Base-by-base conservation (phyloP, 1,139 yeast species). In the Arxiozyma telluris region DNA sequence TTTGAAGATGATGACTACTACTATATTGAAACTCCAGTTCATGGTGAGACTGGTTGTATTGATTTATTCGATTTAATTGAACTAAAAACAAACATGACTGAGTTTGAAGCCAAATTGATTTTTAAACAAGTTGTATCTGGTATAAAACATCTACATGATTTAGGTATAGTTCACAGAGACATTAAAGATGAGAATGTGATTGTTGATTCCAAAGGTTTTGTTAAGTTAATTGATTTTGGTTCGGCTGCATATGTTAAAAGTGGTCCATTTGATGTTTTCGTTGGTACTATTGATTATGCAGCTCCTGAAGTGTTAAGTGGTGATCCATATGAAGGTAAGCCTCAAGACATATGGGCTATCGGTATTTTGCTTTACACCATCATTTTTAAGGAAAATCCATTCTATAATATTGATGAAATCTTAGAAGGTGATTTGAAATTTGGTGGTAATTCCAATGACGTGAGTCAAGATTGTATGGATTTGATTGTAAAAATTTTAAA, bases 221-320 rank as follows among this genome's bases (percentile, higher is more conserved):
- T 89, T 54, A 91, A 91, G 69, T 74, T 93, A 56, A 93, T 93
- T 67, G 98, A 93, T 72, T 93, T 90, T 71, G 98, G 98, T 0
- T 85, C 96, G 54, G 96, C 98, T 0, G 96, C 97, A 0, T 89
- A 89, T 68, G 80, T 84, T 22, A 82, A 79, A 59, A 90, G 85
- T 71, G 98, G 98, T 0, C 98, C 98, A 7, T 93, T 91, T 71
- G 96, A 91, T 64, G 96, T 93, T 11, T 93, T 93, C 72, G 98
- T 91, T 1, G 98, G 98, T 1, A 93, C 98, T 0, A 83, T 93
- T 49, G 98, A 93, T 69, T 93, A 91, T 69, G 98, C 98, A 0
- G 94, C 98, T 0, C 98, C 98, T 0, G 98, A 93, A 70, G 96
- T 93, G 0, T 76, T 93, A 42, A 79, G 84, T 54, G 98, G 98